Evolutionary conservation across 2,329 filamentous ascomycete species (phyloP).

Genomic region (Colletotrichum sp.): DNA sequence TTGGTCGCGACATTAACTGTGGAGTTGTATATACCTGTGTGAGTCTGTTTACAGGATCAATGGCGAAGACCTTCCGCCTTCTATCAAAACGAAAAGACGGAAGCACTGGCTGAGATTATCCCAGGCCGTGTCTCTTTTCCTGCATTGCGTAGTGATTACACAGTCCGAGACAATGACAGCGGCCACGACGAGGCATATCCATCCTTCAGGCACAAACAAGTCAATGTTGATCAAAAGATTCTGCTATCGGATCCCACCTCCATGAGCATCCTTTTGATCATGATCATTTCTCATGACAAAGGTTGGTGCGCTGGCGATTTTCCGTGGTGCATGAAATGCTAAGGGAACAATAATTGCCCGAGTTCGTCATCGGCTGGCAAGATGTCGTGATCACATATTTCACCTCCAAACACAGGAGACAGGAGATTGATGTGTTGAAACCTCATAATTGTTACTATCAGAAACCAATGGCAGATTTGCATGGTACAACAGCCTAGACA

Average conservation of each 20-base stretch:
- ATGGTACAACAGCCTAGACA: background rate
- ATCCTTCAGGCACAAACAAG: background rate
- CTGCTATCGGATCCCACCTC: background rate
- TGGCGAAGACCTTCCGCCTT: background rate
- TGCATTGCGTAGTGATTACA: background rate
- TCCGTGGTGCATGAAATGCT: background rate
- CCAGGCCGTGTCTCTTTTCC: accelerated
- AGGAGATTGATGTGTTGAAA: background rate
- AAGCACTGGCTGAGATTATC: accelerated
- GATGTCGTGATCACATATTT: background rate
- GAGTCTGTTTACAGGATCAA: too few species aligned
- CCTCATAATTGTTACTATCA: background rate
- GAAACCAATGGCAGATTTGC: accelerated
- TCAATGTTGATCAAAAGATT: accelerated
- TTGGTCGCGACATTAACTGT: background rate
- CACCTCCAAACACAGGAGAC: background rate
- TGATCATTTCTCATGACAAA: background rate
- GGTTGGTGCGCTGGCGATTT: background rate
- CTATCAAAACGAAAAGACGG: background rate
- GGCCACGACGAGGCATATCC: background rate
- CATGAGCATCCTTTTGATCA: background rate
- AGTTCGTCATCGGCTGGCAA: background rate
- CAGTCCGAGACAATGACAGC: background rate
- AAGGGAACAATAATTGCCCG: background rate
- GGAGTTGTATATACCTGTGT: background rate